Conservation (phyloP, 176 grass and related monocot genomes). For the Tillandsia leiboldiana region DNA sequence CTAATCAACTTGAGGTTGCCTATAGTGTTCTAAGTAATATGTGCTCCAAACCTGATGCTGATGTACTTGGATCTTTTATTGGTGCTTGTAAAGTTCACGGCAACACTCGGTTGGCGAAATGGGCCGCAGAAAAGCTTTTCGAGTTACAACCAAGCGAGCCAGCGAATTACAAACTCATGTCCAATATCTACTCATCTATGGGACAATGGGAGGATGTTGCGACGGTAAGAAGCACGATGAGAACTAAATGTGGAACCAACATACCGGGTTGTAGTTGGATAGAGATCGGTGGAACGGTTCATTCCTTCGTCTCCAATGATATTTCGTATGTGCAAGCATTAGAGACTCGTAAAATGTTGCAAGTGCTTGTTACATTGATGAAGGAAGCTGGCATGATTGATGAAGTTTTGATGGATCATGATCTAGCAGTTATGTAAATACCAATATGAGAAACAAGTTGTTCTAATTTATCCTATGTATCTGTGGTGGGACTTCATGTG, state of each 20-base stretch:
- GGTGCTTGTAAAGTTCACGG: conserved; percentile 53
- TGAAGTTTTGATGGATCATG: not conserved
- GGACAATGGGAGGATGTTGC: conserved; percentile 43
- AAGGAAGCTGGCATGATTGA: not conserved
- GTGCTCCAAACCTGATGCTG: conserved; percentile 27
- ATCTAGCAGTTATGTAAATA: not conserved
- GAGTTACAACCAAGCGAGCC: conserved; percentile 48
- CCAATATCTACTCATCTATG: conserved; percentile 45
- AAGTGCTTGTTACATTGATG: conserved; percentile 10
- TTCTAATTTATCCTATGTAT: too few relatives aligned
- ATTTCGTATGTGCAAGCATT: conserved; percentile 17
- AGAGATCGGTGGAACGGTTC: conserved; percentile 39
- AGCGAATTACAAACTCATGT: conserved; percentile 62
- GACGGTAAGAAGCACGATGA: conserved; percentile 39
- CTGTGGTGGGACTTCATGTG: too few relatives aligned
- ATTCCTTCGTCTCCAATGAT: conserved; percentile 57
- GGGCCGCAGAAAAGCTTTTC: conserved; percentile 52
- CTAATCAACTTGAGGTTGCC: conserved; percentile 50
- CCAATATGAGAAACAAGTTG: not conserved
- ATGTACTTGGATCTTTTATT: conserved; percentile 62
- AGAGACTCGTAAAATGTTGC: conserved; percentile 40
- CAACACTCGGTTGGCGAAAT: conserved; percentile 42
- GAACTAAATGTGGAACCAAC: conserved; percentile 30
- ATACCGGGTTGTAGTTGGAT: conserved; percentile 69
- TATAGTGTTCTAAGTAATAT: conserved; percentile 33